Evolutionary conservation across 2,329 filamentous ascomycete genomes (phyloP), one percentile per base, ranked within the genome.

Genomic region (Pseudogymnoascus sp.): DNA sequence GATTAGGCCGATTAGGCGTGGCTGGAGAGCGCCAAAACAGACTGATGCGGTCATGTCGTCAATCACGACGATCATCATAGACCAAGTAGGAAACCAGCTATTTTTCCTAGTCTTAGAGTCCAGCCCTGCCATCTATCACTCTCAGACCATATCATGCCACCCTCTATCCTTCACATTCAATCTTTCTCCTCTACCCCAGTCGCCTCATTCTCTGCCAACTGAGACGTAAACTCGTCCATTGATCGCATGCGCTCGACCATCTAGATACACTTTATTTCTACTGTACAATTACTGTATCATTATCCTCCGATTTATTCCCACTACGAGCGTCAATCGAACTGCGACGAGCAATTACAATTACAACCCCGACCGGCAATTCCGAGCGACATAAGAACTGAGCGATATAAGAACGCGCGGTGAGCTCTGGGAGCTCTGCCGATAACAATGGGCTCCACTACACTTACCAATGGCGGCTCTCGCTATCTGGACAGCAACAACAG

Each of bases 401-500:
- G 23, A 18, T 18, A 28, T 30, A 28, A 30, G 2, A 18, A 18
- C 15, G 45, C 45, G 45, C 45, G 15, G 26, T 52, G 26, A 30
- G 26, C 45, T 33, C n/a, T 52, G n/a, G 45, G 26, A 7, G 45
- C 45, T 52, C 26, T 52, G 8, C 7, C 23, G 41, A 48, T 52
- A 52, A 52, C 15, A 33, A 52, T 52, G 45, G 45, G 45, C 26
- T 52, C 45, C 59, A 69, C 61, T 61, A 61, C 58, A 48, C 64
- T 67, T 63, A 71, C 70, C 45, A 52, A 52, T 52, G 45, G 45
- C 23, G 45, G 55, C 4, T 63, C 64, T 52, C 67, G 66, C 9
- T 58, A 74, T 26, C 74, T 83, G 8, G 80, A 78, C 59, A 69
- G 75, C 28, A 75, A 83, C 67, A 76, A 79, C 63, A 82, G 77